These are phyloP conservation scores for Cryptococcus floricola DNA, from an alignment of 1,284 basidiomycete species.

Conservation along the genomic window DNA sequence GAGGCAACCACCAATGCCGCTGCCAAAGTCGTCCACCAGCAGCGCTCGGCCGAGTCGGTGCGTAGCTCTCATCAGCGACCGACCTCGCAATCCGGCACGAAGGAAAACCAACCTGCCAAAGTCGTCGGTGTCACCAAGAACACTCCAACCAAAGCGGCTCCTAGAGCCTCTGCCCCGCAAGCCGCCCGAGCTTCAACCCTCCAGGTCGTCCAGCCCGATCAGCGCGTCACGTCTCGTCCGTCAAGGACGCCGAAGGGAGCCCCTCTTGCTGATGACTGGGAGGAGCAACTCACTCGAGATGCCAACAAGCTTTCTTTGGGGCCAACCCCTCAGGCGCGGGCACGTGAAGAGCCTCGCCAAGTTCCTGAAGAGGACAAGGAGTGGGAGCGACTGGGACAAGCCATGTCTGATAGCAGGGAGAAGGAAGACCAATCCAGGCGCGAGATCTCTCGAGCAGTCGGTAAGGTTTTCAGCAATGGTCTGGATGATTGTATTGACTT, in stretches of 20 bases:
- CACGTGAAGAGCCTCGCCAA: constrained; percentile 7
- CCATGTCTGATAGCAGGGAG: constrained; percentile 17
- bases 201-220: background rate
- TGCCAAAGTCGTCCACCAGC: background rate
- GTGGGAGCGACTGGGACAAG: constrained; percentile 33
- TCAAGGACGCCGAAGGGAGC: constrained; percentile 3
- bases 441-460: constrained; percentile 25
- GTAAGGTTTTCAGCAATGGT: constrained; percentile 12
- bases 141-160: background rate
- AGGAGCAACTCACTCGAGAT: constrained; percentile 10
- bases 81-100: background rate
- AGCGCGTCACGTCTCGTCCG: background rate
- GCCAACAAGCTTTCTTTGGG: constrained; percentile 7
- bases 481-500: background rate
- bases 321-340: background rate
- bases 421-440: constrained; percentile 28
- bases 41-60: background rate
- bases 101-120: background rate
- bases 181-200: background rate
- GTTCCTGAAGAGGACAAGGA: constrained; percentile 11
- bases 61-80: background rate
- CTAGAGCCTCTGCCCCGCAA: constrained; percentile 1
- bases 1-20: constrained; percentile 15
- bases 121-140: background rate
- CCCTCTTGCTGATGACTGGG: constrained; percentile 16